Conservation (phyloP, 306 rosid genomes). For the Quercus rubra region DNA sequence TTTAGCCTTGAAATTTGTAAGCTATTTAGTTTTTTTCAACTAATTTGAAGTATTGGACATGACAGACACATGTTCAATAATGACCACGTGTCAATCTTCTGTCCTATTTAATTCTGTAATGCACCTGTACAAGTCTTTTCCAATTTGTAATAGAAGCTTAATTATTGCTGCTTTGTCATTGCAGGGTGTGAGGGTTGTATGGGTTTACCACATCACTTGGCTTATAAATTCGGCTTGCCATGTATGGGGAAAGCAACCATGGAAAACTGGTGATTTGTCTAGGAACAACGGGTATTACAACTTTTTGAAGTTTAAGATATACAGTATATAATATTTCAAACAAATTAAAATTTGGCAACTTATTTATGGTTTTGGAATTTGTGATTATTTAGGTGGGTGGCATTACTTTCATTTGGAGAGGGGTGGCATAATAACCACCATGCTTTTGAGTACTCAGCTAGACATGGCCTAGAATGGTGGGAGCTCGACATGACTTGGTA, state of each 20-base stretch:
- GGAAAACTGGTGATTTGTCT: constrained; percentile 81
- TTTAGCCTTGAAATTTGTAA: too few species aligned
- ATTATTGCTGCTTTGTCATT: not conserved
- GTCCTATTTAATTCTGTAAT: too few species aligned
- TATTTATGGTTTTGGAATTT: not conserved
- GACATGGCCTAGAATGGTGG: constrained; percentile 95
- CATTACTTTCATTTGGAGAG: constrained; percentile 80
- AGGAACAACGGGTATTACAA: constrained; percentile 66
- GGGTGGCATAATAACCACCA: constrained; percentile 98
- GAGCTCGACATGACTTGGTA: constrained; percentile 89
- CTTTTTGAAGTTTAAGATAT: not conserved
- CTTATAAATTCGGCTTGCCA: constrained; percentile 95
- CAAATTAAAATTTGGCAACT: not conserved
- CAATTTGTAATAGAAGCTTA: not conserved
- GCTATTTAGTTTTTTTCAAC: too few species aligned
- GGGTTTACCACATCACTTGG: constrained; percentile 96
- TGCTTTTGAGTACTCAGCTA: constrained; percentile 85
- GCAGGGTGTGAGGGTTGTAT: constrained; percentile 79
- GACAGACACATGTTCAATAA: too few species aligned
- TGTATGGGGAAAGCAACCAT: constrained; percentile 73
- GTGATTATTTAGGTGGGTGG: constrained; percentile 67
- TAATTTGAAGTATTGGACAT: too few species aligned
- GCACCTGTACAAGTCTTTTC: too few species aligned
- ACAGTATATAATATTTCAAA: not conserved
- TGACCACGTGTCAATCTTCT: too few species aligned